Evolutionary conservation across 1,284 basidiomycete species (phyloP).

Genomic region (Puccinia polysora): DNA sequence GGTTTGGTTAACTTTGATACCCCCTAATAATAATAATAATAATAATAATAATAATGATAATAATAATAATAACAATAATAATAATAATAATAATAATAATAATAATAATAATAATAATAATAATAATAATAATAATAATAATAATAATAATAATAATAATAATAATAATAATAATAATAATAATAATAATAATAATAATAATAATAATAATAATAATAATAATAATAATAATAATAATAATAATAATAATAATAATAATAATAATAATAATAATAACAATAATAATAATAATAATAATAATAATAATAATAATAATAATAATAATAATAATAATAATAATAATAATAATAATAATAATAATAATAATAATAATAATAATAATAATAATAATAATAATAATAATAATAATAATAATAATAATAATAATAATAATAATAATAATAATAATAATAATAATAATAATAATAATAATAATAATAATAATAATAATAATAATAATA

Average conservation of each 20-base stretch:
- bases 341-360: neutral
- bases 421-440: neutral
- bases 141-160: neutral
- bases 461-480: neutral
- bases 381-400: neutral
- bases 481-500: neutral
- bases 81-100: neutral
- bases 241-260: neutral
- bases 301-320: neutral
- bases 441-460: neutral
- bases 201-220: neutral
- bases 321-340: neutral
- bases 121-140: neutral
- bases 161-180: neutral
- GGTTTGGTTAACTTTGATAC: no score
- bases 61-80: neutral
- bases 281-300: neutral
- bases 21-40: no score
- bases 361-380: neutral
- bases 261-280: neutral
- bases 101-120: neutral
- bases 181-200: neutral
- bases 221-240: neutral
- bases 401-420: neutral
- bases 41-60: no score